These are phyloP conservation scores for Phialophora macrospora DNA, from an alignment of 2,329 filamentous ascomycete genomes.

Conservation along the genomic window DNA sequence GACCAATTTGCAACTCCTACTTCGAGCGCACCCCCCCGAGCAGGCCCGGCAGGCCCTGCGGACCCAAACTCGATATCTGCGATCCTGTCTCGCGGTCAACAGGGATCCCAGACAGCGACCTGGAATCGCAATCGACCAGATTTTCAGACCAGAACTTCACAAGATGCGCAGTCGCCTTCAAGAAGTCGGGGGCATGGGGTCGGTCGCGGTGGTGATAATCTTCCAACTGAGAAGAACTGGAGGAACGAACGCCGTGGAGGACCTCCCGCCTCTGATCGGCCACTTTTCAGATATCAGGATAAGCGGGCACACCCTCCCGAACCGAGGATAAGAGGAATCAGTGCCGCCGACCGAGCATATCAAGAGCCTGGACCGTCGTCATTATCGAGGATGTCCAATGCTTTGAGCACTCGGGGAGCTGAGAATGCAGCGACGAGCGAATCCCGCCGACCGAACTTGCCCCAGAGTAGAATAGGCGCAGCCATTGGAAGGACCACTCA, in stretches of 20 bases:
- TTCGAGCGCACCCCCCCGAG: neutral
- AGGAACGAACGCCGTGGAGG: neutral
- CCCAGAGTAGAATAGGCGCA: neutral
- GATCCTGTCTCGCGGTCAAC: conserved; percentile 57
- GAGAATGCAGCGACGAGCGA: neutral
- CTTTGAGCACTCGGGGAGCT: neutral
- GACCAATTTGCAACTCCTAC: neutral
- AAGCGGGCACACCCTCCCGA: neutral
- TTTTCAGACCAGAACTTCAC: neutral
- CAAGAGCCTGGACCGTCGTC: conserved; percentile 1
- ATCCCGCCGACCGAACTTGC: neutral
- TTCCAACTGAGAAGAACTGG: neutral
- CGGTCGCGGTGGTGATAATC: neutral
- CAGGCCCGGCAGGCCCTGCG: neutral
- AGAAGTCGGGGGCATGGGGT: neutral
- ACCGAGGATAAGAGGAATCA: neutral
- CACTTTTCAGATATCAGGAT: conserved; percentile 9
- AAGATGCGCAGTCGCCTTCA: neutral
- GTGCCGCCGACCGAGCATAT: neutral
- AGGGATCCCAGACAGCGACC: conserved; percentile 40
- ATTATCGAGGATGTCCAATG: neutral
- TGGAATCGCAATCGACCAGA: neutral
- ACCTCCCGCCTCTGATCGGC: neutral
- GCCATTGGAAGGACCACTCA: neutral
- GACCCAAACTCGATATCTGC: conserved; percentile 50